Percentiles rank a stretch among this genome's conserved stretches.
These are phyloP conservation scores for Sporothrix brasiliensis DNA, from an alignment of 2,329 filamentous ascomycete genomes.

Conservation along the genomic window DNA sequence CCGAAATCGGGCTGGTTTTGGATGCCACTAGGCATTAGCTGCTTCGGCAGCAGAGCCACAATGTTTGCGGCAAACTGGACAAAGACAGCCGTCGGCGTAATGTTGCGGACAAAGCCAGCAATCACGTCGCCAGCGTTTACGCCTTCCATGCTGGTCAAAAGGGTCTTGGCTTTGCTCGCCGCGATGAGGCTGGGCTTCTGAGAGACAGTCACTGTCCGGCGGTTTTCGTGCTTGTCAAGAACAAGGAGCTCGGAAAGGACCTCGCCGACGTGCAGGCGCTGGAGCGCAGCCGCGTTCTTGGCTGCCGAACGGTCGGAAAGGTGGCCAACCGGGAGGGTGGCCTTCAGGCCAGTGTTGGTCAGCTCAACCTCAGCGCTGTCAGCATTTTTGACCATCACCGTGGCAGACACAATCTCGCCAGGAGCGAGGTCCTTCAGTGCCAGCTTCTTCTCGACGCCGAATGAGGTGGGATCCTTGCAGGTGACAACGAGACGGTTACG, in stretches of 20 bases:
- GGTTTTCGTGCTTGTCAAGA: conserved; percentile 79
- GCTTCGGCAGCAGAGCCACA: conserved; percentile 78
- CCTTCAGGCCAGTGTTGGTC: conserved; percentile 72
- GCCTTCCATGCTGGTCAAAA: conserved; percentile 73
- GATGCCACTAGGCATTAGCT: conserved; percentile 72
- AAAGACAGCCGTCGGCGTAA: conserved; percentile 79
- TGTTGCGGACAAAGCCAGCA: conserved; percentile 81
- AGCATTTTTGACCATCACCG: conserved; percentile 77
- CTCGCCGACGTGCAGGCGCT: conserved; percentile 82
- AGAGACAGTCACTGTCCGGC: conserved; percentile 73
- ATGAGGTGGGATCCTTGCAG: conserved; percentile 84
- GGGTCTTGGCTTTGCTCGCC: conserved; percentile 69
- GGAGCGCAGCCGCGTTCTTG: conserved; percentile 75
- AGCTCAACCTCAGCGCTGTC: conserved; percentile 79
- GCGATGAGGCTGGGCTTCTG: conserved; percentile 82
- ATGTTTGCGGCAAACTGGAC: conserved; percentile 82
- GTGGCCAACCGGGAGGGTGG: conserved; percentile 74
- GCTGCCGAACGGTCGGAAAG: conserved; percentile 80
- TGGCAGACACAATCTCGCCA: conserved; percentile 75
- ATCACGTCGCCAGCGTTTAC: conserved; percentile 69
- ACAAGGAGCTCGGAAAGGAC: conserved; percentile 79
- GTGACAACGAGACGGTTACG: conserved; percentile 78
- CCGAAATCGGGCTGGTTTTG: conserved; percentile 72
- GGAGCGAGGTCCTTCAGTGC: conserved; percentile 73
- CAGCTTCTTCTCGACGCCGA: conserved; percentile 73